Evolutionary conservation across 2,329 filamentous ascomycete species (phyloP).

Genomic region (Knufia fluminis): DNA sequence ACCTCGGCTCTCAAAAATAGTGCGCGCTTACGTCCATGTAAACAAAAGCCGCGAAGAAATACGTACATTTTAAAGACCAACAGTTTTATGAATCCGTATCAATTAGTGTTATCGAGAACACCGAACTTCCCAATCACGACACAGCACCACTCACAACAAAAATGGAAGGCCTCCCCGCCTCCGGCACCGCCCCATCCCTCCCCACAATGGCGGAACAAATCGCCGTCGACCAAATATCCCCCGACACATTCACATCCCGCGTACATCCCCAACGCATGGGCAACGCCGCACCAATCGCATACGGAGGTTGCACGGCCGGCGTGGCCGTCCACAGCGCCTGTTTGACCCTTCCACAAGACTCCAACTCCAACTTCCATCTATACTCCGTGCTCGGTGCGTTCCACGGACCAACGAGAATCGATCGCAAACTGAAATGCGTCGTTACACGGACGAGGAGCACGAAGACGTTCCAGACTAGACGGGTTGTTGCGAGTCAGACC

Average conservation of each 20-base stretch:
- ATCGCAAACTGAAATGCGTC: conserved; percentile 30
- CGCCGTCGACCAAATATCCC: background rate
- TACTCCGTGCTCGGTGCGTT: conserved; percentile 42
- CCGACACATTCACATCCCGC: background rate
- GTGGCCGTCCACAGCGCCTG: conserved; percentile 36
- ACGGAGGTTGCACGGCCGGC: conserved; percentile 38
- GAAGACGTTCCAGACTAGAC: conserved; percentile 40
- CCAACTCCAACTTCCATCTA: conserved; percentile 32
- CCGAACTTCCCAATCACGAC: too few relatives aligned
- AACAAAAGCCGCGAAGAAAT: too few relatives aligned
- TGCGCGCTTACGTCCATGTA: too few relatives aligned
- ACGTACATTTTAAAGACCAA: too few relatives aligned
- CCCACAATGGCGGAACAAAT: background rate
- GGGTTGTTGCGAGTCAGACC: conserved; percentile 38
- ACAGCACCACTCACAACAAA: too few relatives aligned
- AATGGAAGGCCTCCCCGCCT: too few relatives aligned
- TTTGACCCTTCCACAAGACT: conserved; percentile 27
- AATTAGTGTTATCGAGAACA: too few relatives aligned
- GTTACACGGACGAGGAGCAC: conserved; percentile 36
- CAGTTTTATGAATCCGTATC: too few relatives aligned
- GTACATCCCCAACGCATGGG: conserved; percentile 25
- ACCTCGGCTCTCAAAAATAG: too few relatives aligned
- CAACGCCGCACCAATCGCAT: conserved; percentile 32
- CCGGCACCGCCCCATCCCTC: too few relatives aligned
- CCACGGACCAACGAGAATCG: conserved; percentile 37